Evolutionary conservation across 345 rosid species (phyloP), one percentile per base, ranked within the genome.

Genomic region (Corchorus capsularis): DNA sequence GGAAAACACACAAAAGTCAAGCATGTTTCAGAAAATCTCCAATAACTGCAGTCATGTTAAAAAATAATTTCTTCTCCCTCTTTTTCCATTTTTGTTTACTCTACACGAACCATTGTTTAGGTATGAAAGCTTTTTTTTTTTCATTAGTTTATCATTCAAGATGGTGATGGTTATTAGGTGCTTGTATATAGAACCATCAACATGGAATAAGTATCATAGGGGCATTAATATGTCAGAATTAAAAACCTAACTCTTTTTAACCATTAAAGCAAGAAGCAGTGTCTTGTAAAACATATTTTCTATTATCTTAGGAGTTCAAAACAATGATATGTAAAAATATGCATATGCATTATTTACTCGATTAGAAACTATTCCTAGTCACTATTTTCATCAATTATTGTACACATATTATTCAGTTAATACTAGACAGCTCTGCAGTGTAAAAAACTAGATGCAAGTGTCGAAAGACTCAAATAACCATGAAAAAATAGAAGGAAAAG

Each of bases 231-330:
- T 45, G 2, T 66, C 35, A 46, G 19, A 32, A 32, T 15, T 43
- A 50, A 64, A 57, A 20, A 39, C 55, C 41, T 12, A 67, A 27
- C 37, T 59, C 75, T 16, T 39, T 63, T 63, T 72, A 72, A 39
- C 67, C 46, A 39, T n/a, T 22, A 53, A 53, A 67, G 66, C 52
- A 76, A 7, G 35, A 60, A 6, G 35, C 54, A 13, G 27, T 68
- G 20, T 17, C 59, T 8, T 69, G 17, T 34, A 22, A 69, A 37
- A 45, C 74, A 73, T 56, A 65, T 15, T n/a, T 27, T n/a, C n/a
- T 14, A 49, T 39, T 49, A 56, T 27, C 55, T 57, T 49, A 34
- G 10, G 62, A 49, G 62, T n/a, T 37, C 61, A 46, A 65, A 37
- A 11, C 14, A 57, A 47, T 20, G 22, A 47, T 59, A 76, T 19